Base-by-base conservation (phyloP, 768 basidiomycete species). In the Mycena filopes region DNA sequence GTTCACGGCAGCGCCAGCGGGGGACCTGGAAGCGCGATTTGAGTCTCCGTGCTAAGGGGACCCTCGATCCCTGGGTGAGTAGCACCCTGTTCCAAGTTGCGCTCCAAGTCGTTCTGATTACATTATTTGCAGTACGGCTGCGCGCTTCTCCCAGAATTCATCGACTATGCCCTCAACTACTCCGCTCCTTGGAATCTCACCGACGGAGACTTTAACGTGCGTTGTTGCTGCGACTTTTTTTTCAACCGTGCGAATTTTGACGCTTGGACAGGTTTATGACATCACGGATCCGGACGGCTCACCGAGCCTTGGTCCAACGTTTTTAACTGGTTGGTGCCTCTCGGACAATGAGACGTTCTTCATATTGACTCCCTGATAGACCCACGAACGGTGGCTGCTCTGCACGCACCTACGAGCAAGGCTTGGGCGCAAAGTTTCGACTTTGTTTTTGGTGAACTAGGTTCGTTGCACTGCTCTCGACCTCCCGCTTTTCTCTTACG, bases 121-220 rank as follows among this genome's bases (percentile, higher is more conserved):
- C 36, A 54, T 51, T 20, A 20, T 57, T 48, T 5, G 1, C 63
- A 85, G 88, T 90, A 89, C 48, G 87, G 87, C 7, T 93, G 92
- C 75, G 80, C 86, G 58, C 72, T 92, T 13, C 82, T 86, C 50
- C 85, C 88, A 61, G 86, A 89, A 78, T 84, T 89, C 76, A 70
- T 90, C 33, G 91, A 92, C 75, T 92, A 92, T 67, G 89, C 90
- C 18, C 55, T 87, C 63, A 93, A 93, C 71, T 92, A 82, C 71
- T 90, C 91, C 0, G 87, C 82, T 71, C 91, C 91, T 2, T 86
- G 83, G 83, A 83, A 83, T 75, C 41, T 67, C 48, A 59, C 61
- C 36, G 69, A 65, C 6, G 26, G 58, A 46, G 62, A 55, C 25
- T 75, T 74, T 62, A 71, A 73, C 70, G 81, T 86, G 77, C 23